phyloP scores from a whole-genome alignment of 768 basidiomycete genomes.

The Xerocomus brunneocitrinus region DNA sequence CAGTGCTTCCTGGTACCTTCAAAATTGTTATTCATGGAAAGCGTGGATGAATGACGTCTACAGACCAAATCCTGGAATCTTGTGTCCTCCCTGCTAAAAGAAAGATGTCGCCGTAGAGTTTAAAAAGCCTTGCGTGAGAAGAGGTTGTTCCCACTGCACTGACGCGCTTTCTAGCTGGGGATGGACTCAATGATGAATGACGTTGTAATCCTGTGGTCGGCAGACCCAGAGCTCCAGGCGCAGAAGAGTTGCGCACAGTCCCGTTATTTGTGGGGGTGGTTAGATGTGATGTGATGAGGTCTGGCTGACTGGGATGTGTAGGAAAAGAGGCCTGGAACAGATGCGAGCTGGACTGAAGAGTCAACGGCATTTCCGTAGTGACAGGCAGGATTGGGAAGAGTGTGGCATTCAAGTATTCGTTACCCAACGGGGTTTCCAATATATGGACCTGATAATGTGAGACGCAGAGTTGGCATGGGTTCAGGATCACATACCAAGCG shows the following conservation, averaged over 20 bases:
- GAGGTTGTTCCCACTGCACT: slow-evolving; percentile 64
- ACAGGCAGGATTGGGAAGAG: slow-evolving; percentile 61
- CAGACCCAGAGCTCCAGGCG: slow-evolving; percentile 24
- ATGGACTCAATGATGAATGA: slow-evolving; percentile 46
- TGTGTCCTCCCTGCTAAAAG: slow-evolving; percentile 80
- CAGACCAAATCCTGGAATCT: slow-evolving; percentile 78
- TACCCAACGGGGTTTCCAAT: slow-evolving; percentile 79
- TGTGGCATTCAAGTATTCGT: slow-evolving; percentile 75
- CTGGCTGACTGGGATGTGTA: slow-evolving; percentile 53
- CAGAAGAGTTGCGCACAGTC: slow-evolving; percentile 51
- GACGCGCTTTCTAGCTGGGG: slow-evolving; percentile 52
- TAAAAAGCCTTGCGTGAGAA: slow-evolving; percentile 82
- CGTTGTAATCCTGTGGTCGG: slow-evolving; percentile 35
- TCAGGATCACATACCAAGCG: slow-evolving; percentile 57
- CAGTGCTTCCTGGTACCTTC: slow-evolving; percentile 83
- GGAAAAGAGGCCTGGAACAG: slow-evolving; percentile 42
- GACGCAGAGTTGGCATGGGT: not conserved
- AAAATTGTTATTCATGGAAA: slow-evolving; percentile 18
- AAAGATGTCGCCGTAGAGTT: slow-evolving; percentile 85
- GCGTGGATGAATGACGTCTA: slow-evolving; percentile 6
- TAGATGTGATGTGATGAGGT: slow-evolving; percentile 33
- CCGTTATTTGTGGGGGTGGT: slow-evolving; percentile 27
- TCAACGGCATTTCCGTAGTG: slow-evolving; percentile 54
- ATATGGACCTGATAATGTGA: slow-evolving; percentile 55
- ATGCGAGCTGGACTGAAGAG: slow-evolving; percentile 45